Conservation (phyloP, 2,329 filamentous ascomycete species). For the Rugonectria rugulosa region DNA sequence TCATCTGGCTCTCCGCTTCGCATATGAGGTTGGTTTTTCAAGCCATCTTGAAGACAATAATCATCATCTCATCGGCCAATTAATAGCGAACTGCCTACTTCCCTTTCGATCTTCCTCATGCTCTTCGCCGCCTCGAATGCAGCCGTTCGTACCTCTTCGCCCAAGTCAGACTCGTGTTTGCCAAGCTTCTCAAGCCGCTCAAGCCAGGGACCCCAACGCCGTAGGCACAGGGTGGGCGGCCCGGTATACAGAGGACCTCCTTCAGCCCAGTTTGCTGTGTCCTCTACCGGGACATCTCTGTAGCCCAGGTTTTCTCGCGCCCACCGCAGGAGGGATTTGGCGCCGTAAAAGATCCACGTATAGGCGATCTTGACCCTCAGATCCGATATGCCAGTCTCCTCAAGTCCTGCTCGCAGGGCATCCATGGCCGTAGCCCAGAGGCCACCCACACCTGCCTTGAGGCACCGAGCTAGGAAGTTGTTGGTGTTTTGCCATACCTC, state of each 20-base stretch:
- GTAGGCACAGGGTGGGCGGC: not conserved
- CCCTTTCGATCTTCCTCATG: not conserved
- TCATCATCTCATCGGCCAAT: not conserved
- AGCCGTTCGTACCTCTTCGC: not conserved
- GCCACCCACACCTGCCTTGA: not conserved
- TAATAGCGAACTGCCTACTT: not conserved
- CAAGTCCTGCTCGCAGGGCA: not conserved
- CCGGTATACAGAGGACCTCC: not conserved
- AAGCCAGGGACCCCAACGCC: not conserved
- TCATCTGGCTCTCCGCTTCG: too few relatives aligned
- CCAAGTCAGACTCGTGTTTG: not conserved
- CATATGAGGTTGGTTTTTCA: too few relatives aligned
- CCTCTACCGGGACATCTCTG: not conserved
- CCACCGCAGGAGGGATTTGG: not conserved
- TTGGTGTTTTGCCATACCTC: slow-evolving; percentile 1
- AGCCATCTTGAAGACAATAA: too few relatives aligned
- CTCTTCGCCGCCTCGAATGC: not conserved
- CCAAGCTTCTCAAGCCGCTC: not conserved
- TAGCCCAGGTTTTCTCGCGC: not conserved
- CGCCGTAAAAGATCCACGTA: not conserved
- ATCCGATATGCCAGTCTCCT: not conserved
- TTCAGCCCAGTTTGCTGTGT: not conserved
- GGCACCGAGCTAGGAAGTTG: not conserved
- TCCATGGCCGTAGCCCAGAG: not conserved
- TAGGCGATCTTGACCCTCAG: not conserved